Evolutionary conservation across 768 basidiomycete species (phyloP).

Genomic region (Amanita fuliginea): DNA sequence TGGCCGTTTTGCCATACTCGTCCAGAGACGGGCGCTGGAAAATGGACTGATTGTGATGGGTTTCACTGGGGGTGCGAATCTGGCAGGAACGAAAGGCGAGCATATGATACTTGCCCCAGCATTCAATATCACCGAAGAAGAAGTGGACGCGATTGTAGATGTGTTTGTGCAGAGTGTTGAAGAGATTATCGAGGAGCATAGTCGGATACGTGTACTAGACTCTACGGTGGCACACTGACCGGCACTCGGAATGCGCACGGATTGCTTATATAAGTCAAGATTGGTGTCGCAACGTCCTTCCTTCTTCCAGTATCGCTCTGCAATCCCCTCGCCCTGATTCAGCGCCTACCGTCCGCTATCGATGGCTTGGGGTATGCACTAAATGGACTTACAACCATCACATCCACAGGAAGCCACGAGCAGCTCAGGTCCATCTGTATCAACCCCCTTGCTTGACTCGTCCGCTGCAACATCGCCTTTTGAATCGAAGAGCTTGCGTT

Average conservation of each 20-base stretch:
- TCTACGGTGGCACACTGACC: not conserved
- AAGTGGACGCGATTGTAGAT: constrained; percentile 59
- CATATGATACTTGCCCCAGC: constrained; percentile 70
- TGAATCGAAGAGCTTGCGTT: constrained; percentile 53
- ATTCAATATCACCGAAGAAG: constrained; percentile 61
- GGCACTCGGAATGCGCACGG: not conserved
- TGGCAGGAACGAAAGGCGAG: constrained; percentile 64
- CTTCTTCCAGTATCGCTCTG: constrained; percentile 21
- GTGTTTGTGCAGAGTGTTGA: constrained; percentile 58
- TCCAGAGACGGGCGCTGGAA: constrained; percentile 59
- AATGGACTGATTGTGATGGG: constrained; percentile 67
- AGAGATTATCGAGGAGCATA: constrained; percentile 38
- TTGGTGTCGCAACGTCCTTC: constrained; percentile 24
- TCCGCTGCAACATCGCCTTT: constrained; percentile 25
- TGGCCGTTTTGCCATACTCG: constrained; percentile 49
- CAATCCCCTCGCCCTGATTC: constrained; percentile 17
- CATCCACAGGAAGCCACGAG: constrained; percentile 63
- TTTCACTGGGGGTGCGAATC: constrained; percentile 54
- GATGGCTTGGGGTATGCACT: constrained; percentile 83
- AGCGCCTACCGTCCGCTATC: constrained; percentile 37
- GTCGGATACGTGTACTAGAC: not conserved
- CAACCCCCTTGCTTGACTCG: constrained; percentile 29
- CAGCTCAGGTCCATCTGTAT: constrained; percentile 48
- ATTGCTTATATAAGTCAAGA: constrained; percentile 33
- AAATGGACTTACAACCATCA: constrained; percentile 83